phyloP scores from a whole-genome alignment of 176 grass and related monocot genomes.

The Typha latifolia region DNA sequence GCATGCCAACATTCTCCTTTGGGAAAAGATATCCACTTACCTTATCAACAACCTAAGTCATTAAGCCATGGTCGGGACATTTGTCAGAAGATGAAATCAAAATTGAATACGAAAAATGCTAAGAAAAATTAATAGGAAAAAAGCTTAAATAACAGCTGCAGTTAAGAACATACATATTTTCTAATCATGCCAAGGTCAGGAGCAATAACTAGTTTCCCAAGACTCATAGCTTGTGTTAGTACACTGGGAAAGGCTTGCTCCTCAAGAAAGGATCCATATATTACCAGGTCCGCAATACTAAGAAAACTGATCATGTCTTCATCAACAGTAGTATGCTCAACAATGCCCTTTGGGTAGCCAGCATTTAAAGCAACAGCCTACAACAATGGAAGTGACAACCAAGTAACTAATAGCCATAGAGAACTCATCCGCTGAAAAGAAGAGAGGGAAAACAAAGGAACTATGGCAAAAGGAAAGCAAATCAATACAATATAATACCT shows the following conservation, averaged over 20 bases:
- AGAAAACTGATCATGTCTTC: constrained; percentile 45
- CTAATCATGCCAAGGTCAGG: constrained; percentile 73
- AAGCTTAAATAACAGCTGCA: constrained; percentile 14
- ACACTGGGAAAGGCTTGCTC: constrained; percentile 76
- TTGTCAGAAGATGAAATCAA: not conserved
- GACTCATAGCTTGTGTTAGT: constrained; percentile 72
- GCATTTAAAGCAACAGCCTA: constrained; percentile 47
- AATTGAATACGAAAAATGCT: constrained; percentile 1
- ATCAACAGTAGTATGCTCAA: constrained; percentile 45
- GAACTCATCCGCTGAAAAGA: not conserved
- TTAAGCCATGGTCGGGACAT: constrained; percentile 13
- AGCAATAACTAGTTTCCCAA: constrained; percentile 86
- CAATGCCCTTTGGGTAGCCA: constrained; percentile 55
- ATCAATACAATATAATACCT: constrained; percentile 40
- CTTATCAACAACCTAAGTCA: constrained; percentile 69
- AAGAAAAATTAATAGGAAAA: not conserved
- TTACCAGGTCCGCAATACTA: constrained; percentile 56
- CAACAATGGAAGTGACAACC: constrained; percentile 17
- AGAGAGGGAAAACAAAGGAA: not conserved
- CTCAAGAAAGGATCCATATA: constrained; percentile 88
- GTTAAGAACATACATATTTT: constrained; percentile 56
- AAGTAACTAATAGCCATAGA: not conserved
- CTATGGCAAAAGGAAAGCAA: not conserved
- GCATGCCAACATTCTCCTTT: constrained; percentile 40
- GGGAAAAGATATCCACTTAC: constrained; percentile 79